These are phyloP conservation scores for Durotheca rogersii DNA, from an alignment of 495 filamentous ascomycete species.

Conservation along the genomic window DNA sequence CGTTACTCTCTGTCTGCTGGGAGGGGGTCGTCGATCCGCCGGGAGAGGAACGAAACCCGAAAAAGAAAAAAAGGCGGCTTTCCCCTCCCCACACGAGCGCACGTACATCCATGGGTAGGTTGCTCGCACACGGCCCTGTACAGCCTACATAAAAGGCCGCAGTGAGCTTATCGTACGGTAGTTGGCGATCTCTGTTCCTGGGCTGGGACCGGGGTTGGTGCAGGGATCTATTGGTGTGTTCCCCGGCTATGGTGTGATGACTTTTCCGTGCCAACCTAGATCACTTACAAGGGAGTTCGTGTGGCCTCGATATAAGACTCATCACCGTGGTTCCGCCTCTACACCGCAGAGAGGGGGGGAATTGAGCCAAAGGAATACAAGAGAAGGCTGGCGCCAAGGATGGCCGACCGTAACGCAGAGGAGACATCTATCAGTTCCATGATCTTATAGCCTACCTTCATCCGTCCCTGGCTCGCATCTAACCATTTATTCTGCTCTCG, in stretches of 20 bases:
- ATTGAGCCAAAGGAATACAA: no score
- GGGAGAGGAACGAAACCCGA: no score
- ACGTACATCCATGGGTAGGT: no score
- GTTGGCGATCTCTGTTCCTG: neutral
- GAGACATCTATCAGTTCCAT: no score
- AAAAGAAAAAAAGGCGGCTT: no score
- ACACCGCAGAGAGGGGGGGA: neutral
- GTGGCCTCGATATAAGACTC: neutral
- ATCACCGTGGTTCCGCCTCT: neutral
- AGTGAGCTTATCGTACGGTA: constrained; percentile 4
- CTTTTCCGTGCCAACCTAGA: neutral
- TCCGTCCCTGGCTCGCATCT: no score
- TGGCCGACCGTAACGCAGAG: no score
- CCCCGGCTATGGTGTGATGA: neutral
- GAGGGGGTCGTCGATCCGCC: no score
- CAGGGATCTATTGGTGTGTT: neutral
- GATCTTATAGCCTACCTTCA: no score
- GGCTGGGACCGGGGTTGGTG: neutral
- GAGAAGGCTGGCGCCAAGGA: no score
- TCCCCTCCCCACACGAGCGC: neutral
- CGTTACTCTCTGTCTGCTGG: no score
- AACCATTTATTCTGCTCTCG: no score
- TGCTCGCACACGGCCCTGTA: neutral
- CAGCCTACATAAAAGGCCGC: constrained; percentile 1
- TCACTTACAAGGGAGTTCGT: neutral